Conservation (phyloP, 495 filamentous ascomycete species). For the Usnea hakonensis region DNA sequence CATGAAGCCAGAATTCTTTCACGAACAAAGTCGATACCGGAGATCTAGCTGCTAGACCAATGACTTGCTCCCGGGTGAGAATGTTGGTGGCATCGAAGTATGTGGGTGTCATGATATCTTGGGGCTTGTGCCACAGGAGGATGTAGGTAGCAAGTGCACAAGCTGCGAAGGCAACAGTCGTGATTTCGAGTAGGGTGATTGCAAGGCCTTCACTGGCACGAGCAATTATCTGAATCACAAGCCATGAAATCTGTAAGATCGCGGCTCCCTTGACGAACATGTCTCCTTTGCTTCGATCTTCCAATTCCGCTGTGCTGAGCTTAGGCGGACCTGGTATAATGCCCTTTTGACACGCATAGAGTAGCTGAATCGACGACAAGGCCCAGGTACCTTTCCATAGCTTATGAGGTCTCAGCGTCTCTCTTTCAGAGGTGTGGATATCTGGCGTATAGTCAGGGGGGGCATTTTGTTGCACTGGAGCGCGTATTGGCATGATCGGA, state of each 20-base stretch:
- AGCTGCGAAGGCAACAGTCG: conserved; percentile 25
- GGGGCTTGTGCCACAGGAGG: conserved; percentile 16
- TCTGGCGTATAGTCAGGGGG: background rate
- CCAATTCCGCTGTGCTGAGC: conserved; percentile 1
- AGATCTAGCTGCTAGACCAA: conserved; percentile 4
- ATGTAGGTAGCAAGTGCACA: conserved; percentile 14
- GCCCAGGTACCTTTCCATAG: conserved; percentile 8
- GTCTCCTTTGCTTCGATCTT: conserved; percentile 22
- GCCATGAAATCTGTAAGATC: conserved; percentile 25
- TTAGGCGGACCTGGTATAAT: conserved; percentile 4
- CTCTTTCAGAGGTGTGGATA: background rate
- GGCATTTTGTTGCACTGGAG: background rate
- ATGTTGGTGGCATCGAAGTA: conserved; percentile 9
- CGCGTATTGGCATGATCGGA: background rate
- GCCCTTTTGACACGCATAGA: conserved; percentile 9
- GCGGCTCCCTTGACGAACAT: conserved; percentile 27
- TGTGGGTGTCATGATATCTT: conserved; percentile 14
- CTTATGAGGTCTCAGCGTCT: conserved; percentile 4
- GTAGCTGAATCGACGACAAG: conserved; percentile 6
- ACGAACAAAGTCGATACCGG: conserved; percentile 9
- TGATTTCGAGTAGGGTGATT: conserved; percentile 10
- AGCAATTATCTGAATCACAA: conserved; percentile 25
- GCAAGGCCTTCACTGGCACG: conserved; percentile 14
- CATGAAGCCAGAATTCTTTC: conserved; percentile 14
- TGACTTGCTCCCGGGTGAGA: conserved; percentile 7